A percentile compares a stretch with the other conserved stretches of the same genome.
Evolutionary conservation across 345 rosid species (phyloP).

Genomic region (Durio zibethinus): DNA sequence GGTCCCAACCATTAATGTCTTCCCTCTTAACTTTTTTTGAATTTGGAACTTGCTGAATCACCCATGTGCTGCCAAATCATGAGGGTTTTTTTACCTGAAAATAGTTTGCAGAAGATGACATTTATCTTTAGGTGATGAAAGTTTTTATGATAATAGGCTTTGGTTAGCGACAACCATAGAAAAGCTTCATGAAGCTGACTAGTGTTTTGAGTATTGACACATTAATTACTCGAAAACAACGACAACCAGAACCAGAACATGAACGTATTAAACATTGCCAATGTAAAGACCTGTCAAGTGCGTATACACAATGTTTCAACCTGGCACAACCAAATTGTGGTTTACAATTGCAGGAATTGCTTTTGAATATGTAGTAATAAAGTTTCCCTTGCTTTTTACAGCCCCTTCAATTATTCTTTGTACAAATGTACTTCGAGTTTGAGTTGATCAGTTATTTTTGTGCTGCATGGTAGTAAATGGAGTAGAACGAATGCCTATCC

Average conservation of each 20-base stretch:
- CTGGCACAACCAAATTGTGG: too few relatives aligned
- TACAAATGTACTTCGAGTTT: not conserved
- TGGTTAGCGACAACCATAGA: not conserved
- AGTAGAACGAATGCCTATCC: not conserved
- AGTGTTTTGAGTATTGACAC: not conserved
- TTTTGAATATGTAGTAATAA: not conserved
- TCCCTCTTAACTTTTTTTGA: not conserved
- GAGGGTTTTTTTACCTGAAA: not conserved
- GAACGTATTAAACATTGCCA: not conserved
- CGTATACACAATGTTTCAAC: too few relatives aligned
- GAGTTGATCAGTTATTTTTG: not conserved
- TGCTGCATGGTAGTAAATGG: too few relatives aligned
- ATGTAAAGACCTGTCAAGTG: not conserved
- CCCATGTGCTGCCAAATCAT: constrained; percentile 8
- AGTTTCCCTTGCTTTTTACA: not conserved
- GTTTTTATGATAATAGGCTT: not conserved
- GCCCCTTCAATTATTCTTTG: not conserved
- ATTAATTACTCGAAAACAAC: too few relatives aligned
- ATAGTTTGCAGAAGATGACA: not conserved
- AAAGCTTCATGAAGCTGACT: not conserved
- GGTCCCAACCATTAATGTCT: constrained; percentile 10
- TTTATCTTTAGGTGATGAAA: not conserved
- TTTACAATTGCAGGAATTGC: not conserved
- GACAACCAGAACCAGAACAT: not conserved
- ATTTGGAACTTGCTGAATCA: not conserved